These are phyloP conservation scores for Brassica cretica DNA, from an alignment of 345 rosid species.

Conservation along the genomic window DNA sequence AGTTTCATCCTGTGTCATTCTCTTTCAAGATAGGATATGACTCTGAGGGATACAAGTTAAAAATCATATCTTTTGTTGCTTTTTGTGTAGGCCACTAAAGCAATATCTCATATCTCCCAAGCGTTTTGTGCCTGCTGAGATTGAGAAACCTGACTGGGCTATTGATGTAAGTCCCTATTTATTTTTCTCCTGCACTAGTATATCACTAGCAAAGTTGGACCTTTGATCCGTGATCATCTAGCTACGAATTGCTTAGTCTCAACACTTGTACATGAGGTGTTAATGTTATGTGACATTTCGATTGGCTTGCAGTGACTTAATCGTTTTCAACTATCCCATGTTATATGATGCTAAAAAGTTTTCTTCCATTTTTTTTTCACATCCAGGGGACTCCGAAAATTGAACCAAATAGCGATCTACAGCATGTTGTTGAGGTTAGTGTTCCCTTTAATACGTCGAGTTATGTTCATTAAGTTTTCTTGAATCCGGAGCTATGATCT, in stretches of 20 bases:
- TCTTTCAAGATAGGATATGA: not conserved
- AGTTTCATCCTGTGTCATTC: slow-evolving; percentile 8
- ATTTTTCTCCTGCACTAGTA: slow-evolving; percentile 14
- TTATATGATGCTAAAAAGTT: not conserved
- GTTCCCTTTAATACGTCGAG: not conserved
- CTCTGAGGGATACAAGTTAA: not conserved
- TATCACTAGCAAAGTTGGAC: not conserved
- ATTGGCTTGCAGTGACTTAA: not conserved
- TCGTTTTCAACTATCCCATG: not conserved
- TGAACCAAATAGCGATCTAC: slow-evolving; percentile 87
- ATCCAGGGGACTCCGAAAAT: slow-evolving; percentile 80
- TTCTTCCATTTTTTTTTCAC: not conserved
- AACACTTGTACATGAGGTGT: slow-evolving; percentile 7
- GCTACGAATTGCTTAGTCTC: slow-evolving; percentile 5
- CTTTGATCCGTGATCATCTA: not conserved
- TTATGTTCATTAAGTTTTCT: slow-evolving; percentile 4
- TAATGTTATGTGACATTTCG: not conserved
- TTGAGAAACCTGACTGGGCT: slow-evolving; percentile 91
- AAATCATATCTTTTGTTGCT: not conserved
- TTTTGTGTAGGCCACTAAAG: slow-evolving; percentile 58
- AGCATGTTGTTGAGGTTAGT: slow-evolving; percentile 80
- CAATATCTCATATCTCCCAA: slow-evolving; percentile 76
- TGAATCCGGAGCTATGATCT: not conserved
- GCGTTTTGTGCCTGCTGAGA: slow-evolving; percentile 62
- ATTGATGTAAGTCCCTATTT: slow-evolving; percentile 61